Percentiles rank a stretch among this genome's conserved stretches.
These are phyloP conservation scores for Excoecaria agallocha DNA, from an alignment of 345 rosid genomes.

Conservation along the genomic window DNA sequence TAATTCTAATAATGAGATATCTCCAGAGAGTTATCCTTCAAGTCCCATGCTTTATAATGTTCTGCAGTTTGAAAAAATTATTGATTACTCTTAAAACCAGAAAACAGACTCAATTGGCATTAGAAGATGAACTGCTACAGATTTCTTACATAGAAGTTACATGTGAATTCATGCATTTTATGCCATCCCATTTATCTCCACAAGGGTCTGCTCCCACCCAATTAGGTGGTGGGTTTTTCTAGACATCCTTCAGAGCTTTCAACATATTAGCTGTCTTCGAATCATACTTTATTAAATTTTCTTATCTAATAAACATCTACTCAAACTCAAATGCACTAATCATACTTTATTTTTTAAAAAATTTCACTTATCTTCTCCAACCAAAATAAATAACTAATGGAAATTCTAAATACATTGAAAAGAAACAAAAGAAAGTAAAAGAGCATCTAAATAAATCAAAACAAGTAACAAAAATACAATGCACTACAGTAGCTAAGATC, in stretches of 20 bases:
- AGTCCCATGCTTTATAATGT: conserved; percentile 50
- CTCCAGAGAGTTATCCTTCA: conserved; percentile 56
- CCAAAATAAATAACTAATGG: too few species aligned
- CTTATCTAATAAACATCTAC: too few species aligned
- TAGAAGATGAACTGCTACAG: background rate
- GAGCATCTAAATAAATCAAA: too few species aligned
- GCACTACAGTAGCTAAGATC: too few species aligned
- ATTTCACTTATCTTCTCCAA: too few species aligned
- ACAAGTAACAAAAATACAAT: too few species aligned
- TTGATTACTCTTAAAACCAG: background rate
- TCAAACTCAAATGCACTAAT: too few species aligned
- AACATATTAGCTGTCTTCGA: conserved; percentile 46
- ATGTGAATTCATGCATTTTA: conserved; percentile 46
- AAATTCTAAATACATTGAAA: too few species aligned
- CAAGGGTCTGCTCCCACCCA: conserved; percentile 83
- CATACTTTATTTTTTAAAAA: too few species aligned
- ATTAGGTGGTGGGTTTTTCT: conserved; percentile 51
- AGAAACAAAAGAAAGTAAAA: too few species aligned
- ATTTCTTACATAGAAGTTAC: conserved; percentile 55
- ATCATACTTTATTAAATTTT: too few species aligned
- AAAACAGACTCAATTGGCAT: background rate
- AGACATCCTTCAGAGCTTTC: conserved; percentile 33
- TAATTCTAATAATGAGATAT: conserved; percentile 57
- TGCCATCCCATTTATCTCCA: conserved; percentile 66
- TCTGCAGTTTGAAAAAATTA: conserved; percentile 41